A percentile compares a stretch with the other conserved stretches of the same genome.
phyloP scores from a whole-genome alignment of 352 stramenopile genomes.

The Globisporangium radiosum region DNA sequence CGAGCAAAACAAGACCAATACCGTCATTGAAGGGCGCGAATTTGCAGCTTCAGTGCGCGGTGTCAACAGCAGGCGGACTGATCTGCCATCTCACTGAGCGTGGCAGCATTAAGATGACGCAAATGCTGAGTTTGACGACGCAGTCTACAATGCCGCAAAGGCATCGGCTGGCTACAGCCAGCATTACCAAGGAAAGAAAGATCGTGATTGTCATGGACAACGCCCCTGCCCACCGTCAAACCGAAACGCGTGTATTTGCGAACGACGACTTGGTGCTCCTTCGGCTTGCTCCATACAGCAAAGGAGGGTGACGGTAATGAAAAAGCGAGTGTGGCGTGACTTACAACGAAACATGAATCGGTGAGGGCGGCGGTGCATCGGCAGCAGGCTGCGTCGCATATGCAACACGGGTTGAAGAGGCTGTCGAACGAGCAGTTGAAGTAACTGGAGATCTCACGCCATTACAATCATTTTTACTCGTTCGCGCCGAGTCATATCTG shows the following conservation, averaged over 20 bases:
- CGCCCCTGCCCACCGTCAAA: conserved; percentile 14
- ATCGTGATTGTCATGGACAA: conserved; percentile 20
- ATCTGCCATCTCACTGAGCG: conserved; percentile 4
- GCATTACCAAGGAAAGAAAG: conserved; percentile 16
- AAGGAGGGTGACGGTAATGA: no score
- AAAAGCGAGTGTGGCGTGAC: no score
- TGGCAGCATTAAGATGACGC: conserved; percentile 21
- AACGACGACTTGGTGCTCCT: conserved; percentile 17
- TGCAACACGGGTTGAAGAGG: no score
- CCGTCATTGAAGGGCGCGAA: conserved; percentile 13
- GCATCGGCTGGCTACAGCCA: conserved; percentile 6
- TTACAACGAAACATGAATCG: no score
- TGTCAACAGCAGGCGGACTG: conserved; percentile 7
- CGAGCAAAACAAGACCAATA: conserved; percentile 19
- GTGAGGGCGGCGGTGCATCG: no score
- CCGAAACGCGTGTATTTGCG: background rate
- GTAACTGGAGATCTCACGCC: no score
- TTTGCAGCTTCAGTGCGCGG: conserved; percentile 17
- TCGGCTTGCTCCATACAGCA: conserved; percentile 12
- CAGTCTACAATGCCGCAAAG: conserved; percentile 8
- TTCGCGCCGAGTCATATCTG: no score
- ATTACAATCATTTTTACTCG: no score
- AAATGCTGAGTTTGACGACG: conserved; percentile 12
- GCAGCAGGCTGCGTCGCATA: no score
- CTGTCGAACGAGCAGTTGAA: no score